Evolutionary conservation across 306 rosid genomes (phyloP), one percentile per base, ranked within the genome.

Genomic region (Vigna nakashimae): DNA sequence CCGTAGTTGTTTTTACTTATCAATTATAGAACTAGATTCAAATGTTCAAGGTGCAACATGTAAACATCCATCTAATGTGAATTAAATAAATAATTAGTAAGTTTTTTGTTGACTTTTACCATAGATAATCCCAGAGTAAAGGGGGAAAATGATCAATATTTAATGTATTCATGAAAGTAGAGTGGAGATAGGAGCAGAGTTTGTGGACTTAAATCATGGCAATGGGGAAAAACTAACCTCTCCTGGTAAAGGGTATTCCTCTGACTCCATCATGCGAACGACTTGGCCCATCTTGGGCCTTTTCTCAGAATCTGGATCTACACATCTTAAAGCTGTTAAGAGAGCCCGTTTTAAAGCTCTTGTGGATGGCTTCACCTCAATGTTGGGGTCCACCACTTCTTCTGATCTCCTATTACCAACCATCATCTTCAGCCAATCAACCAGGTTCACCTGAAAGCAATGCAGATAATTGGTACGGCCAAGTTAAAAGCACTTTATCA

Each of bases 271-370:
- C 97, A 93, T 93, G 1, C 96, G 97, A 12, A 87, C 96, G 9
- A 91, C 97, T 82, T 93, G 98, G 80, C 95, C 72, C 97, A 93
- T 93, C 92, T 86, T 93, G 80, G 97, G 97, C 84, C 97, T 90
- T 84, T 93, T 93, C 82, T 91, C 92, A 46, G 96, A 91, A 83
- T 93, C 97, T 43, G 98, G 98, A 85, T 91, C 98, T 3, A 93
- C 93, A 38, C 98, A 93, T 85, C 98, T 87, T 81, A 93, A 83
- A 48, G 97, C 98, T 40, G 98, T 91, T 84, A 93, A 88, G 73
- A 93, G 96, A 1, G 93, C 86, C 72, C 96, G 88, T 77, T 93
- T 93, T 56, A 93, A 77, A 72, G 97, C 97, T 83, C 98, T 86
- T 17, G 95, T 93, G 24, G 97, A 84, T 59, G 98, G 98, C 73